phyloP scores from a whole-genome alignment of 768 basidiomycete genomes.

The Leucocoprinus leucothites region DNA sequence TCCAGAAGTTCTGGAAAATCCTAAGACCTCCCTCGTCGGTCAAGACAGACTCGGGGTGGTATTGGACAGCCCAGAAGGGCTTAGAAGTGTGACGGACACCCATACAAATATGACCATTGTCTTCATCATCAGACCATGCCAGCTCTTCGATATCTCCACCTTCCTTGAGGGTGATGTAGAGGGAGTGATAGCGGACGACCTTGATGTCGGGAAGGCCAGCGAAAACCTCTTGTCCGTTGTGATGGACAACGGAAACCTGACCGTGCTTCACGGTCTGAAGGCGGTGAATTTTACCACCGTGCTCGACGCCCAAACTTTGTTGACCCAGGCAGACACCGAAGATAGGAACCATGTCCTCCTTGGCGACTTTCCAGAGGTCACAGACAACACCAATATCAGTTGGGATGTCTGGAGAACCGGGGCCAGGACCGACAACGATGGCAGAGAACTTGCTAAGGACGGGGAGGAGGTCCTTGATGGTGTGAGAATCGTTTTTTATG shows the following conservation, averaged over 20 bases:
- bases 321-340: constrained; percentile 85
- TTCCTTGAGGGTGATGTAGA: constrained; percentile 53
- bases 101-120: constrained; percentile 74
- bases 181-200: constrained; percentile 80
- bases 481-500: constrained; percentile 68
- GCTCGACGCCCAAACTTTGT: constrained; percentile 68
- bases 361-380: constrained; percentile 65
- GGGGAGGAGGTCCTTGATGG: constrained; percentile 46
- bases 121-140: constrained; percentile 71
- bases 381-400: constrained; percentile 67
- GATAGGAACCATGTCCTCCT: constrained; percentile 55
- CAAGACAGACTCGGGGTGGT: constrained; percentile 83
- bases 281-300: constrained; percentile 58
- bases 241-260: constrained; percentile 63
- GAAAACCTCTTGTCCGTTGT: constrained; percentile 60
- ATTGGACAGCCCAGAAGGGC: constrained; percentile 88
- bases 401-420: constrained; percentile 66
- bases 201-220: constrained; percentile 46
- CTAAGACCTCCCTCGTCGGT: constrained; percentile 68
- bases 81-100: constrained; percentile 57
- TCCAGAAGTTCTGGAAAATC: constrained; percentile 74
- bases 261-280: constrained; percentile 28
- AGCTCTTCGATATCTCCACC: constrained; percentile 55
- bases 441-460: constrained; percentile 63
- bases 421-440: constrained; percentile 75